Evolutionary conservation across 75 land plant genomes (phyloP), one percentile per base, ranked within the genome.

Genomic region (Azolla pinnata): DNA sequence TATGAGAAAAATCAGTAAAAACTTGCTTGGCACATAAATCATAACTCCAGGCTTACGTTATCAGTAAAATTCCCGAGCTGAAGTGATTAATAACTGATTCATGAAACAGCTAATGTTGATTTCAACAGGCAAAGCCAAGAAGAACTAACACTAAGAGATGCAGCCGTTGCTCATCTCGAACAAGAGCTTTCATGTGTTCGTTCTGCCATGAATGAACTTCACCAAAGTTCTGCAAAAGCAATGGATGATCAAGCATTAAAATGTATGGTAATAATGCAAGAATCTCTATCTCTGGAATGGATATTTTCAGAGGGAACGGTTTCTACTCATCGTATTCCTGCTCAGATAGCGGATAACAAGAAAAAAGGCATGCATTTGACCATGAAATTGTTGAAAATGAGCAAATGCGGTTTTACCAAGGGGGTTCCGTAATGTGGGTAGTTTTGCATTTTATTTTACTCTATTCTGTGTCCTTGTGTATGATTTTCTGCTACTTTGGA

Each of bases 151-250:
- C 35, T 34, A 19, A 59, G 31, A 23, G 61, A 59, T 14, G 27
- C 40, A 2, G n/a, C 20, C 20, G 61, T 59, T 16, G 8, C 31
- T 59, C 61, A 40, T 18, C 48, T 59, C 4, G 61, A 59, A 24
- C 61, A 59, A 59, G 61, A 59, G 48, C 18, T 59, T 10, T 18
- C 49, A 2, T 32, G 31, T 12, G 23, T 31, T 18, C 49, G 35
- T 10, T 29, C n/a, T 12, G 24, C 19, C 4, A 40, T 40, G 23
- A 32, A 31, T 34, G 31, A 28, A 28, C 2, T 33, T 17, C 33
- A 33, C 2, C 48, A 33, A 31, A 23, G 20, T 7, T 20, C 9
- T 8, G 61, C 33, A 24, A 14, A 59, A 33, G 16, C 33, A 3
- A 18, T 18, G 10, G 12, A 59, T 7, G 31, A 34, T n/a, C 33